phyloP scores from a whole-genome alignment of 169 alveolate genomes.

The Theileria orientalis region DNA sequence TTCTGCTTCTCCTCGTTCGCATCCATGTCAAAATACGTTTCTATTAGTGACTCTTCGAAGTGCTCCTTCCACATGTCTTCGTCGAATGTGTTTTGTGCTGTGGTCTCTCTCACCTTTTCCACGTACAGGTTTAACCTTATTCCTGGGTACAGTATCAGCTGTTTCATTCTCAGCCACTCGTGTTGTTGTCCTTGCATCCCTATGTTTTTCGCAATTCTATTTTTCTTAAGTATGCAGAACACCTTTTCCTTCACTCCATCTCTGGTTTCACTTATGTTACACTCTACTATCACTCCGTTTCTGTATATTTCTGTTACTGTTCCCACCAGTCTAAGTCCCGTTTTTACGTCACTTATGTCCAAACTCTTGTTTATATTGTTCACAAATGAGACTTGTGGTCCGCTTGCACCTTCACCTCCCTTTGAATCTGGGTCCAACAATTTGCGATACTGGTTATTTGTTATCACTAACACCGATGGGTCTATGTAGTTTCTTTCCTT shows the following conservation, averaged over 20 bases:
- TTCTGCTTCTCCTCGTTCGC: background rate
- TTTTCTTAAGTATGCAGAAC: slow-evolving; percentile 50
- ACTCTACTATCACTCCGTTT: slow-evolving; percentile 58
- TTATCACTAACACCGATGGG: slow-evolving; percentile 30
- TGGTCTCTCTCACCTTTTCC: slow-evolving; percentile 51
- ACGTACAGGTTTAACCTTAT: slow-evolving; percentile 54
- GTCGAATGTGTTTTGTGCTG: slow-evolving; percentile 52
- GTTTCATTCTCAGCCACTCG: slow-evolving; percentile 56
- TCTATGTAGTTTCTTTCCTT: slow-evolving; percentile 37
- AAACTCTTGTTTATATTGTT: background rate
- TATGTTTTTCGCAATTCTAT: slow-evolving; percentile 54
- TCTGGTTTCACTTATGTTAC: slow-evolving; percentile 32
- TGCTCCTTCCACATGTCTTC: slow-evolving; percentile 64
- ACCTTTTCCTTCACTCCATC: slow-evolving; percentile 47
- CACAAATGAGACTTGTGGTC: background rate
- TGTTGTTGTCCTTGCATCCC: slow-evolving; percentile 57
- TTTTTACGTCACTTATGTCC: slow-evolving; percentile 25
- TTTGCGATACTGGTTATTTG: background rate
- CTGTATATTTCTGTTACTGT: slow-evolving; percentile 44
- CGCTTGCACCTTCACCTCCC: background rate
- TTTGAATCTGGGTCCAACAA: background rate
- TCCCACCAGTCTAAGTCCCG: slow-evolving; percentile 51
- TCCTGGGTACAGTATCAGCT: slow-evolving; percentile 57
- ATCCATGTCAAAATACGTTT: background rate
- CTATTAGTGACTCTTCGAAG: slow-evolving; percentile 17